phyloP scores from a whole-genome alignment of 768 basidiomycete species.

The Serendipita indica region DNA sequence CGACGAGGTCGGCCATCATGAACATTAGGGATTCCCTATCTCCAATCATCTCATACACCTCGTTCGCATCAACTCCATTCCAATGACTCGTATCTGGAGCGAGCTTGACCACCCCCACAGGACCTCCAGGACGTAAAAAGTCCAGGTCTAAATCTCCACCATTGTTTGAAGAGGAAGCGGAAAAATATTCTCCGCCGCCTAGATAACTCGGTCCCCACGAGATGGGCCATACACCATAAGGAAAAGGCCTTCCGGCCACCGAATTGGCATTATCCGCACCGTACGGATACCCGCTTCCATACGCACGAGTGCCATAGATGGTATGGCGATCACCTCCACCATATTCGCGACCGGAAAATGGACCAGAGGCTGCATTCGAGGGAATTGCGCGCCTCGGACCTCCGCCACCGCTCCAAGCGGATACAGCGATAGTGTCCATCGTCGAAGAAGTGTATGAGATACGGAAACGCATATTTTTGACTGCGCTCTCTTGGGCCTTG shows the following conservation, averaged over 20 bases:
- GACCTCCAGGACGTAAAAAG: conserved; percentile 7
- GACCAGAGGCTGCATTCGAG: neutral
- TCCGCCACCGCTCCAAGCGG: neutral
- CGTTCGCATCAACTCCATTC: neutral
- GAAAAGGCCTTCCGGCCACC: conserved; percentile 7
- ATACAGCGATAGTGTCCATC: neutral
- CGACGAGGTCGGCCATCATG: conserved; percentile 9
- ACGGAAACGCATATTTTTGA: neutral
- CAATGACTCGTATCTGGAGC: neutral
- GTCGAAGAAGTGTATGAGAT: neutral
- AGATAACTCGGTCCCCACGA: conserved; percentile 8
- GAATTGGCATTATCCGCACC: neutral
- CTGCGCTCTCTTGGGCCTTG: neutral
- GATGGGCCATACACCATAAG: conserved; percentile 9
- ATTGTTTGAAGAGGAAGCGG: no score
- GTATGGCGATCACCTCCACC: conserved; percentile 6
- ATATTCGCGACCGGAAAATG: conserved; percentile 2
- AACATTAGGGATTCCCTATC: conserved; percentile 6
- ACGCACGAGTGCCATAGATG: conserved; percentile 8
- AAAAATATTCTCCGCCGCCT: conserved; percentile 2
- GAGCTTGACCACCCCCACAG: neutral
- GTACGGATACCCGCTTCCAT: conserved; percentile 12
- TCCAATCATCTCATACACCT: conserved; percentile 9
- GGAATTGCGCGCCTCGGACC: neutral
- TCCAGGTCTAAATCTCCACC: no score